Evolutionary conservation across 2,329 filamentous ascomycete species (phyloP).

Genomic region (Hawksworthiomyces lignivorus): DNA sequence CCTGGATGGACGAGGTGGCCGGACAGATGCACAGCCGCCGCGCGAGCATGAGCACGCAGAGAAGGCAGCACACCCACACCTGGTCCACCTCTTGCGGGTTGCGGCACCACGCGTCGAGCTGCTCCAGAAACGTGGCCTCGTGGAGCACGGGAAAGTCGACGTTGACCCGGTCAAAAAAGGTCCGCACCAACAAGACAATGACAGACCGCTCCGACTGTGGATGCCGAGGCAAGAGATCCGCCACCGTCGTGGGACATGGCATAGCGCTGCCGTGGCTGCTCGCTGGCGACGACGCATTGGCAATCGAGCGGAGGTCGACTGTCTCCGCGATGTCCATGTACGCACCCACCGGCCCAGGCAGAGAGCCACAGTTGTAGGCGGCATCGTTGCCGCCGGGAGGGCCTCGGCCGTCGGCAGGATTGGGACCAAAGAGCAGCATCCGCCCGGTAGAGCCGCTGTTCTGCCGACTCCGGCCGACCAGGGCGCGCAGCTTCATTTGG

Average conservation of each 20-base stretch:
- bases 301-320: no score
- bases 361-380: not conserved
- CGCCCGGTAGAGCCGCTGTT: constrained; percentile 23
- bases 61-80: constrained; percentile 32
- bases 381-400: not conserved
- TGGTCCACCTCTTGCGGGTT: constrained; percentile 23
- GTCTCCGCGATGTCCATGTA: no score
- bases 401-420: constrained; percentile 22
- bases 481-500: constrained; percentile 30
- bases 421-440: constrained; percentile 32
- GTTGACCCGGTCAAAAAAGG: constrained; percentile 34
- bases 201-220: not conserved
- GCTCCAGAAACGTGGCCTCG: constrained; percentile 33
- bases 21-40: constrained; percentile 20
- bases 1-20: constrained; percentile 25
- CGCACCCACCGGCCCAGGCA: no score
- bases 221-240: not conserved
- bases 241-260: not conserved
- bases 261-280: not conserved
- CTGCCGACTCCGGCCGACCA: constrained; percentile 18
- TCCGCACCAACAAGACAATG: constrained; percentile 8
- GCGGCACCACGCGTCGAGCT: constrained; percentile 27
- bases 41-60: constrained; percentile 32
- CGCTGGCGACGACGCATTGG: no score
- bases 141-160: constrained; percentile 35